Evolutionary conservation across 208 protist species (phyloP), one percentile per base, ranked within the genome.

Genomic region (Crithidia fasciculata): DNA sequence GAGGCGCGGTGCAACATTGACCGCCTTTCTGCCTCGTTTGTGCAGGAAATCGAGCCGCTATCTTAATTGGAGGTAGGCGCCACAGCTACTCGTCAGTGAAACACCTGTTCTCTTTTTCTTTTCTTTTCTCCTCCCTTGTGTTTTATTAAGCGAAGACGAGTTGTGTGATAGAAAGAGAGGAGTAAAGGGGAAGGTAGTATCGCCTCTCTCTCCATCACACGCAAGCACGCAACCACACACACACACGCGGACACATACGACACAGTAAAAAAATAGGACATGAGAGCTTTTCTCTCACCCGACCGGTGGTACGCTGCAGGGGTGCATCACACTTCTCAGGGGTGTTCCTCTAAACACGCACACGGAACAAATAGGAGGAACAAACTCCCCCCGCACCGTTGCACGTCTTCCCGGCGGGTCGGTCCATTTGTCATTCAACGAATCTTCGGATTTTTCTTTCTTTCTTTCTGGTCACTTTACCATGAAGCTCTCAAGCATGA

Each of bases 1-100:
- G 78, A 85, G 62, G 90, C 88, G 36, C 69, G 55, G 19, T 6
- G 36, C 13, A 77, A 80, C 50, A 90, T 92, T 39, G 9, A 78
- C 15, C 41, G 59, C 0, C 44, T 91, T 15, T 79, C 81, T 5
- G 58, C 37, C 0, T 19, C 57, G 4, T 88, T 95, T 72, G 71
- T 78, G n/a, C 83, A 89, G 43, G 77, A 86, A 57, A 58, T 80
- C 4, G 56, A 74, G 54, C 52, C 69, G 16, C 68, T 28, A 1
- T 28, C 28, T 28, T 28, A 28, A 28, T 1, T 1, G 28, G 28
- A 0, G 28, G 28, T 28, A 0, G 28, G 28, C 28, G 28, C 28
- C 28, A 28, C 28, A 28, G 28, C 1, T 28, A 28, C 28, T 28
- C 28, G 28, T 28, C 28, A 28, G 28, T 28, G 1, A 1, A 28